These are phyloP conservation scores for Sechiopsis laciniata DNA, from an alignment of 306 rosid species.

Conservation along the genomic window DNA sequence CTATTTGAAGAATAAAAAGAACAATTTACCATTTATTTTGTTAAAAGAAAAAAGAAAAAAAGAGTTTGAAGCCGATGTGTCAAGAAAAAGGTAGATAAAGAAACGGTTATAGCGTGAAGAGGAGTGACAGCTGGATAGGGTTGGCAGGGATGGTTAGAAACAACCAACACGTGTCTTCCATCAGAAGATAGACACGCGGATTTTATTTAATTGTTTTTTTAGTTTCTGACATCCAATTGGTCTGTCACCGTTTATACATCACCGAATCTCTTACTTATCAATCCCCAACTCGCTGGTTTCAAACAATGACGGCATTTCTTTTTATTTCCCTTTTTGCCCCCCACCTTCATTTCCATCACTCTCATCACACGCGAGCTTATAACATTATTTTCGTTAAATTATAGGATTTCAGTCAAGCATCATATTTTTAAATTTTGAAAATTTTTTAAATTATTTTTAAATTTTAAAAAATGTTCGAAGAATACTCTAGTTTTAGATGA, in stretches of 20 bases:
- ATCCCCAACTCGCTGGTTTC: slow-evolving; percentile 11
- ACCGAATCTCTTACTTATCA: background rate
- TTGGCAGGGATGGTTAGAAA: slow-evolving; percentile 8
- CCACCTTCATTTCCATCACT: background rate
- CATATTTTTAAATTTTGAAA: no score
- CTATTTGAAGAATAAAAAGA: no score
- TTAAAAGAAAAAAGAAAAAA: no score
- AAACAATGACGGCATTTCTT: slow-evolving; percentile 1
- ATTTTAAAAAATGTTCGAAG: no score
- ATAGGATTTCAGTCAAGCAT: no score
- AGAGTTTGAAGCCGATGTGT: slow-evolving; percentile 13
- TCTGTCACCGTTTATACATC: slow-evolving; percentile 11
- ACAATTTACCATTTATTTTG: no score
- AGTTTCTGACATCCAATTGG: slow-evolving; percentile 3
- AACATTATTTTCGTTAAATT: no score
- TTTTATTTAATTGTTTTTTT: background rate
- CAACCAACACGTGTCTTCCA: slow-evolving; percentile 19
- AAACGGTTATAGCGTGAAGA: slow-evolving; percentile 20
- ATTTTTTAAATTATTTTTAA: no score
- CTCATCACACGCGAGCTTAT: no score
- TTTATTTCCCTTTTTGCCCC: slow-evolving; percentile 9
- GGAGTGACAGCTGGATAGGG: slow-evolving; percentile 20
- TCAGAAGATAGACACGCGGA: background rate
- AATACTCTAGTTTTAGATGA: no score
- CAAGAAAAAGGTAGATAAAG: background rate